Evolutionary conservation across 305 asterid species (phyloP).

Genomic region (Fraxinus paxiana): DNA sequence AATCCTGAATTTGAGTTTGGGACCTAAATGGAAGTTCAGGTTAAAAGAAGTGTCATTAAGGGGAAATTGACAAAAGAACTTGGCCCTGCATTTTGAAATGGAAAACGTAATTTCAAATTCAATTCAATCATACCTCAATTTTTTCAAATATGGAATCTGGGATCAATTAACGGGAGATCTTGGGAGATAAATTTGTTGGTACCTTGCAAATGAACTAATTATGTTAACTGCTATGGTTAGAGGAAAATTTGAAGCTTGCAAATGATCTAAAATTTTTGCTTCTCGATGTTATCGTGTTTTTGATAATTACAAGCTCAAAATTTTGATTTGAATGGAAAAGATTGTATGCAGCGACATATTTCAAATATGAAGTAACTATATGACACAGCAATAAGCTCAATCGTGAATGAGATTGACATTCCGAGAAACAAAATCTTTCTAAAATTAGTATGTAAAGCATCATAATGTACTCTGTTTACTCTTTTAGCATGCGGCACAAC

Average conservation of each 20-base stretch:
- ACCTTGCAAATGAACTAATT: background rate
- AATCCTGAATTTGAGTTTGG: background rate
- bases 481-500: conserved; percentile 2
- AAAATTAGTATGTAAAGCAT: background rate
- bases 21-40: background rate
- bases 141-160: background rate
- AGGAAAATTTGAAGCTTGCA: background rate
- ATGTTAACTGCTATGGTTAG: background rate
- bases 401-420: background rate
- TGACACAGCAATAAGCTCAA: background rate
- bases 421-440: background rate
- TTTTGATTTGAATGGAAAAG: background rate
- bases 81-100: background rate
- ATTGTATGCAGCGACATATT: background rate
- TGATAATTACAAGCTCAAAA: background rate
- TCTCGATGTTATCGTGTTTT: background rate
- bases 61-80: background rate
- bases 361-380: background rate
- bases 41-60: background rate
- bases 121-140: background rate
- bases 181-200: background rate
- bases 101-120: background rate
- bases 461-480: background rate
- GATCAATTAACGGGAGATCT: background rate
- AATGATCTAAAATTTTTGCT: background rate